Percentiles rank a stretch among this genome's conserved stretches.
phyloP scores from a whole-genome alignment of 2,329 filamentous ascomycete species.

The Aureobasidium sp. region DNA sequence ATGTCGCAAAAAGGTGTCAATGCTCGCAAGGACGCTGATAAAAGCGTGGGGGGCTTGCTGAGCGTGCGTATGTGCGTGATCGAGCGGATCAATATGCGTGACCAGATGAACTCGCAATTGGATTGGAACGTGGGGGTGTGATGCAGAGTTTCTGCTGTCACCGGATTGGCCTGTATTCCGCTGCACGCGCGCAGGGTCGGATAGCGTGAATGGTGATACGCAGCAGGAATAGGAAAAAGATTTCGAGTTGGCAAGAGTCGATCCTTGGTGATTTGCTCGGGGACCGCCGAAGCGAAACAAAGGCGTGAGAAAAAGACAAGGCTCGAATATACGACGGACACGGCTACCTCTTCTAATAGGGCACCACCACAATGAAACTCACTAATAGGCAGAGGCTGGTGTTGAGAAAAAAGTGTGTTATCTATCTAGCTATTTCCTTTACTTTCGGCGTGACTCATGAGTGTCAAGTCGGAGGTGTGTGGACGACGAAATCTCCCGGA shows the following conservation, averaged over 20 bases:
- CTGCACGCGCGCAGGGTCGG: neutral
- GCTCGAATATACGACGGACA: neutral
- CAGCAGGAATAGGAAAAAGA: neutral
- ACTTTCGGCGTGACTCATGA: conserved; percentile 12
- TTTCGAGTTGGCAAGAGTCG: neutral
- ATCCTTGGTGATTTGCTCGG: neutral
- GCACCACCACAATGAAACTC: neutral
- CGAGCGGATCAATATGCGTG: conserved; percentile 14
- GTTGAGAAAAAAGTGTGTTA: conserved; percentile 6
- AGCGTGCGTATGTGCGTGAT: conserved; percentile 7
- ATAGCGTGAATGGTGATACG: neutral
- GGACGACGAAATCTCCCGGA: neutral
- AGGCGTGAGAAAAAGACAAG: neutral
- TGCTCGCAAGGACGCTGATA: neutral
- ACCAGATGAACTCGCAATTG: neutral
- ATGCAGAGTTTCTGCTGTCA: neutral
- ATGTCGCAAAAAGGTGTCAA: conserved; percentile 2
- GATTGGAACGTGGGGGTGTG: conserved; percentile 10
- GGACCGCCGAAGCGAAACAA: conserved; percentile 1
- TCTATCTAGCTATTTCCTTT: conserved; percentile 12
- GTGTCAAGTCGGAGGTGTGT: neutral
- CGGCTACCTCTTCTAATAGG: conserved; percentile 6
- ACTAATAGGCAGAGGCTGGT: neutral
- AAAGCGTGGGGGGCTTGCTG: conserved; percentile 3
- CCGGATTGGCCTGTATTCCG: neutral